Conservation (phyloP, 208 protist genomes). For the Trypanosomatidae sp. region DNA sequence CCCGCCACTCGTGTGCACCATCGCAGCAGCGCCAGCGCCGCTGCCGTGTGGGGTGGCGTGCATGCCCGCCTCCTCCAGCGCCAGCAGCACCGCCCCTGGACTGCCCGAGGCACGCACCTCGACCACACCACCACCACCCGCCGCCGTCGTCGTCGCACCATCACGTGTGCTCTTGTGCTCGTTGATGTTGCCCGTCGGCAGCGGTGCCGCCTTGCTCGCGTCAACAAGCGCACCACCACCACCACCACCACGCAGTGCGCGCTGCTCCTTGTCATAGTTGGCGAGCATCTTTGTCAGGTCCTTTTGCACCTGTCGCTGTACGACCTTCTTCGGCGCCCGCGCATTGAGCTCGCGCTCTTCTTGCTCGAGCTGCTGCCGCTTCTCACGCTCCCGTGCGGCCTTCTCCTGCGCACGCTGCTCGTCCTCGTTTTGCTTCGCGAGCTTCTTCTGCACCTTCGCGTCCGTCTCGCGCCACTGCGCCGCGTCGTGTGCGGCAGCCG, state of each 20-base stretch:
- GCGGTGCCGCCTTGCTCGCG: not conserved
- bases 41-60: not conserved
- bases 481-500: conserved; percentile 36
- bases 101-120: conserved; percentile 23
- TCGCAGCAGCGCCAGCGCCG: too few relatives aligned
- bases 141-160: too few relatives aligned
- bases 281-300: conserved; percentile 72
- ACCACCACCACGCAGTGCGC: conserved; percentile 14
- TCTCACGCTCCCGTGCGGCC: conserved; percentile 35
- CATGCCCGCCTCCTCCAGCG: conserved; percentile 13
- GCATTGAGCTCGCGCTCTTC: conserved; percentile 51
- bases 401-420: conserved; percentile 40
- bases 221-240: conserved; percentile 15
- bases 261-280: conserved; percentile 62
- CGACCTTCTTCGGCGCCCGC: conserved; percentile 61
- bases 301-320: conserved; percentile 68
- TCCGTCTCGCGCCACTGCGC: conserved; percentile 65
- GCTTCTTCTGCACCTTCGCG: conserved; percentile 30
- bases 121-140: not conserved
- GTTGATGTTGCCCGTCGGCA: conserved; percentile 43
- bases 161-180: too few relatives aligned
- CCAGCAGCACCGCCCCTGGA: conserved; percentile 19
- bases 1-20: too few relatives aligned
- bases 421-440: conserved; percentile 46
- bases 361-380: conserved; percentile 46